Evolutionary conservation across 2,329 filamentous ascomycete species (phyloP).

Genomic region (Claviceps lovelessii): DNA sequence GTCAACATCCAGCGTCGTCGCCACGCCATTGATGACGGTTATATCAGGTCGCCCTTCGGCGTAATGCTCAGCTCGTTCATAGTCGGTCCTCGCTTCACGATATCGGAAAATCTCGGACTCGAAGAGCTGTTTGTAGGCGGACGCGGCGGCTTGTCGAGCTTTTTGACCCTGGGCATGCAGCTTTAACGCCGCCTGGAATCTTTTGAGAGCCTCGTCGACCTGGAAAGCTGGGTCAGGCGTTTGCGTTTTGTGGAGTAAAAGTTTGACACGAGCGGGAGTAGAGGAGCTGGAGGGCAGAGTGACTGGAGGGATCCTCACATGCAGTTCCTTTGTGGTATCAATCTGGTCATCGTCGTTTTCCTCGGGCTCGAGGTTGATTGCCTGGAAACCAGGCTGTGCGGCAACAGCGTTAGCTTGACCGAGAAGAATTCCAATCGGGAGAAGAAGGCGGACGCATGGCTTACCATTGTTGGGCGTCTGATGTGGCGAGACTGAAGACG

Average conservation of each 20-base stretch:
- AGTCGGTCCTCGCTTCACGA: slow-evolving; percentile 74
- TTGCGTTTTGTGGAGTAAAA: not conserved
- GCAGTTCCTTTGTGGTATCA: slow-evolving; percentile 89
- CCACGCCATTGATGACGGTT: slow-evolving; percentile 31
- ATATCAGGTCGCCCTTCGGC: slow-evolving; percentile 31
- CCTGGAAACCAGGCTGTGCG: slow-evolving; percentile 54
- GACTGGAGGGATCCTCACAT: slow-evolving; percentile 29
- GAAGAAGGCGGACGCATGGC: not conserved
- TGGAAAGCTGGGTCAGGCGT: slow-evolving; percentile 14
- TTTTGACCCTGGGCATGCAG: slow-evolving; percentile 74
- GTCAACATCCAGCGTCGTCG: slow-evolving; percentile 37
- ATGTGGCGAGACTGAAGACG: not conserved
- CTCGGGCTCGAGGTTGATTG: slow-evolving; percentile 88
- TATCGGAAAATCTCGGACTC: slow-evolving; percentile 89
- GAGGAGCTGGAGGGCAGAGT: too few relatives aligned
- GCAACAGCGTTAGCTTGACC: not conserved
- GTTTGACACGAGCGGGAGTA: not conserved
- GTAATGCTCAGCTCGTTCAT: slow-evolving; percentile 52
- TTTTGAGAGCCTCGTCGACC: slow-evolving; percentile 90
- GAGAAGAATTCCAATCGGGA: not conserved
- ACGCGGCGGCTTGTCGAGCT: slow-evolving; percentile 60
- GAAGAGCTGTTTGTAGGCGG: slow-evolving; percentile 76
- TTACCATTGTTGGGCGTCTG: not conserved
- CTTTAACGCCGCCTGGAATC: slow-evolving; percentile 83
- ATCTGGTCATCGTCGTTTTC: slow-evolving; percentile 81